A percentile compares a stretch with the other conserved stretches of the same genome.
These are phyloP conservation scores for Quercus dentata DNA, from an alignment of 306 rosid genomes.

Conservation along the genomic window DNA sequence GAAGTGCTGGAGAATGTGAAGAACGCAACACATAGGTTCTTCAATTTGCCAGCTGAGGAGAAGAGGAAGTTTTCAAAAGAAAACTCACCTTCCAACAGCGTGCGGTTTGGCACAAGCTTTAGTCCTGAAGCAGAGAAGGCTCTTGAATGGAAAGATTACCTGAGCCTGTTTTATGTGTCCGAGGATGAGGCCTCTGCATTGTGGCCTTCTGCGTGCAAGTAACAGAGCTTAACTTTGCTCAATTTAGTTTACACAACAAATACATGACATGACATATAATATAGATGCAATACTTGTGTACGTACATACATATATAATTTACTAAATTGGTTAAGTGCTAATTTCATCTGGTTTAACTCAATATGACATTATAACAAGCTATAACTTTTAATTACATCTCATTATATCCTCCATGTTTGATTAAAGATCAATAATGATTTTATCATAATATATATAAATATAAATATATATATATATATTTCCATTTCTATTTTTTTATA, in stretches of 20 bases:
- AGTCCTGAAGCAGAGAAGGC: constrained; percentile 51
- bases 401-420: too few relatives aligned
- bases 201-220: constrained; percentile 63
- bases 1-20: constrained; percentile 39
- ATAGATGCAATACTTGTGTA: too few relatives aligned
- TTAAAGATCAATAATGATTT: too few relatives aligned
- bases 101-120: constrained; percentile 54
- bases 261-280: not conserved
- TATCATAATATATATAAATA: too few relatives aligned
- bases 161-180: constrained; percentile 53
- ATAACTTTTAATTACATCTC: too few relatives aligned
- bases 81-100: constrained; percentile 30
- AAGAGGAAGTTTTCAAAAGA: constrained; percentile 43
- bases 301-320: too few relatives aligned
- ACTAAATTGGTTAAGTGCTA: too few relatives aligned
- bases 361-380: too few relatives aligned
- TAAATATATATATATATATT: too few relatives aligned
- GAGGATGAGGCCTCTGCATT: constrained; percentile 45
- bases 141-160: constrained; percentile 66
- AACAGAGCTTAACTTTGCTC: not conserved
- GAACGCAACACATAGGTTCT: constrained; percentile 51
- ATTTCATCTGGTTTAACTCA: too few relatives aligned
- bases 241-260: not conserved
- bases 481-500: too few relatives aligned
- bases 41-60: constrained; percentile 36